Evolutionary conservation across 2,329 filamentous ascomycete genomes (phyloP).

Genomic region (Phialemoniopsis sp.): DNA sequence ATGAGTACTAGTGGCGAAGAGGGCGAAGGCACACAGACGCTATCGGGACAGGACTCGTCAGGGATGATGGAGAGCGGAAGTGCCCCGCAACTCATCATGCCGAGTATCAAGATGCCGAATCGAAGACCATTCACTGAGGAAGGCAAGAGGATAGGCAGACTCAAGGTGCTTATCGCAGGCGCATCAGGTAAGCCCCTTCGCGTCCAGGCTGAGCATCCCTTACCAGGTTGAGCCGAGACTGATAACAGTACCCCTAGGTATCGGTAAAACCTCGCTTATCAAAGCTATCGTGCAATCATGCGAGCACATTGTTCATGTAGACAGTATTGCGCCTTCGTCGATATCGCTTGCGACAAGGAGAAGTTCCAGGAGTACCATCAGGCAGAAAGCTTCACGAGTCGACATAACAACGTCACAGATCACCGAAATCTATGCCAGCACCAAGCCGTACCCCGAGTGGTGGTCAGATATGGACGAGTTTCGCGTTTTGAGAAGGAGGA

Average conservation of each 20-base stretch:
- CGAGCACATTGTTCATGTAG: conserved; percentile 91
- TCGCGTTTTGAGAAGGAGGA: conserved; percentile 52
- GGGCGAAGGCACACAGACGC: conserved; percentile 31
- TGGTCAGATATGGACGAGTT: conserved; percentile 74
- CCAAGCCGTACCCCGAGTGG: conserved; percentile 83
- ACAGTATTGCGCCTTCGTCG: conserved; percentile 47
- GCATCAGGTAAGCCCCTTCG: conserved; percentile 53
- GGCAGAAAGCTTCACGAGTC: conserved; percentile 10
- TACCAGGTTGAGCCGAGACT: too few relatives aligned
- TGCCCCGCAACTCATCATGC: conserved; percentile 90
- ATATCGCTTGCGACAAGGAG: background rate
- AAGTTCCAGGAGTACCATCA: background rate
- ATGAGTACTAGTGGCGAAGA: conserved; percentile 20
- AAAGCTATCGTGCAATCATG: conserved; percentile 82
- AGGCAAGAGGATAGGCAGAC: conserved; percentile 76
- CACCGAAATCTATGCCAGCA: conserved; percentile 73
- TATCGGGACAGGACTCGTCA: conserved; percentile 6
- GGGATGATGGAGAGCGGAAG: conserved; percentile 37
- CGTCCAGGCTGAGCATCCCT: background rate
- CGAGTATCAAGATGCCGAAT: conserved; percentile 85
- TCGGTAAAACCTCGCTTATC: conserved; percentile 87
- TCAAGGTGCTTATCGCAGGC: conserved; percentile 87
- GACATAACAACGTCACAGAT: conserved; percentile 35
- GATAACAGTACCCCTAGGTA: conserved; percentile 41
- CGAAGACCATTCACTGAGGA: conserved; percentile 85